Evolutionary conservation across 2,329 filamentous ascomycete genomes (phyloP).

Genomic region (Bipolaris bicolor): DNA sequence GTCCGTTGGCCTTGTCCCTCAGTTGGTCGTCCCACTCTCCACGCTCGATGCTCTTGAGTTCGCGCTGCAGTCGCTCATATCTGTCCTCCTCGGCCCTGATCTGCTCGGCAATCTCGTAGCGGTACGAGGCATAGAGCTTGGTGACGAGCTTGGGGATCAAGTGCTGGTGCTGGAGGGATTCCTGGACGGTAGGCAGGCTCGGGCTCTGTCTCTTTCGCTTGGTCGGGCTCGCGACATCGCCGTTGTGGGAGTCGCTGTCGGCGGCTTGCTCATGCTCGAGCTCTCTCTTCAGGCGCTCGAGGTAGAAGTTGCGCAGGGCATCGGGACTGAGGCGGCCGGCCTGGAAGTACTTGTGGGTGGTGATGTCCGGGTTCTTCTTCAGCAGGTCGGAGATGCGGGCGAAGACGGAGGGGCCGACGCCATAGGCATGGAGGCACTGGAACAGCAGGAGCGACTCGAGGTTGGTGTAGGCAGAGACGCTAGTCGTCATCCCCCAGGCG

Average conservation of each 20-base stretch:
- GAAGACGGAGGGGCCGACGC: slow-evolving; percentile 70
- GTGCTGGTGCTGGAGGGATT: slow-evolving; percentile 69
- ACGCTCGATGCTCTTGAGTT: slow-evolving; percentile 72
- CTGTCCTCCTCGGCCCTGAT: slow-evolving; percentile 76
- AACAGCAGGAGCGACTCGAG: slow-evolving; percentile 88
- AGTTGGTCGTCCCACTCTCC: slow-evolving; percentile 59
- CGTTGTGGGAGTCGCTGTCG: slow-evolving; percentile 51
- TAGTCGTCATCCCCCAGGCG: slow-evolving; percentile 61
- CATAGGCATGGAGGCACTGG: slow-evolving; percentile 74
- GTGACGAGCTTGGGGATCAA: slow-evolving; percentile 74
- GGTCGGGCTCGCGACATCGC: slow-evolving; percentile 55
- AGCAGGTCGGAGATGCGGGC: slow-evolving; percentile 75
- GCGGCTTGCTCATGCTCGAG: slow-evolving; percentile 58
- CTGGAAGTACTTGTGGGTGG: slow-evolving; percentile 74
- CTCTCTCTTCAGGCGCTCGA: slow-evolving; percentile 77
- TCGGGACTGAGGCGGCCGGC: slow-evolving; percentile 75
- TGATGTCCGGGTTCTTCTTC: slow-evolving; percentile 74
- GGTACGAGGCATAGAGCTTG: slow-evolving; percentile 76
- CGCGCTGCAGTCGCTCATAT: slow-evolving; percentile 67
- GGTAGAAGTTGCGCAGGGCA: slow-evolving; percentile 78
- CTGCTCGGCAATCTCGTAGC: slow-evolving; percentile 69
- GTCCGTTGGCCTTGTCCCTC: slow-evolving; percentile 32
- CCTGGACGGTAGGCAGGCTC: slow-evolving; percentile 67
- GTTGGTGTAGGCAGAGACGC: slow-evolving; percentile 72
- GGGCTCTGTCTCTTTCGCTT: slow-evolving; percentile 75